Evolutionary conservation across 805 yeast genomes (phyloP).

Genomic region (Ogataea glucozyma): DNA sequence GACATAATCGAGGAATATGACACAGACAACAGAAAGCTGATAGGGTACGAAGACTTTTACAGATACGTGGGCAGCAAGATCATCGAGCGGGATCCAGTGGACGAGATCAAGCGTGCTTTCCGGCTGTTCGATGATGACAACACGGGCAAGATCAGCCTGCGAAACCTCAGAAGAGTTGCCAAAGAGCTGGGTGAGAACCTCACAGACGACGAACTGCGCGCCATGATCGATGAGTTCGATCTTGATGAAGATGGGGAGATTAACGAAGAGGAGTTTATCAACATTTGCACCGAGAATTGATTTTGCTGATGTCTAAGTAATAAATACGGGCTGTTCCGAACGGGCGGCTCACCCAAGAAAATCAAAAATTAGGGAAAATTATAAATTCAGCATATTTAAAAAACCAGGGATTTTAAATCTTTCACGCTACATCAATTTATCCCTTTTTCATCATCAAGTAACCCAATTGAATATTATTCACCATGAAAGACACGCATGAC

Average conservation of each 20-base stretch:
- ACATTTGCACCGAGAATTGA: conserved; percentile 79
- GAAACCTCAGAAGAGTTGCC: conserved; percentile 85
- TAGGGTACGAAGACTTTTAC: conserved; percentile 80
- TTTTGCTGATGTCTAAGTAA: too few relatives aligned
- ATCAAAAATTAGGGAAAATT: not conserved
- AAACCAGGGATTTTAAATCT: not conserved
- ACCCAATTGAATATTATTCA: not conserved
- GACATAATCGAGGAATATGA: conserved; percentile 80
- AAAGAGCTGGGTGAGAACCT: conserved; percentile 90
- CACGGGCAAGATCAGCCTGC: conserved; percentile 81
- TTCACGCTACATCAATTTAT: not conserved
- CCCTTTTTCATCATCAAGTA: not conserved
- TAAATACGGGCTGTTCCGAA: conserved; percentile 2
- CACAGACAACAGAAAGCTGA: conserved; percentile 67
- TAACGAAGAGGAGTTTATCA: conserved; percentile 86
- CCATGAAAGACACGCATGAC: conserved; percentile 1
- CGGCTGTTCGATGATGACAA: conserved; percentile 82
- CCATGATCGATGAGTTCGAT: conserved; percentile 98
- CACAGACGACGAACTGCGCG: conserved; percentile 88
- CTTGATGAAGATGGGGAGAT: conserved; percentile 95
- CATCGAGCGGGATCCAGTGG: conserved; percentile 87
- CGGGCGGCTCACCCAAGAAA: conserved; percentile 5
- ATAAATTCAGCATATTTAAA: not conserved
- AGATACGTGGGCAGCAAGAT: conserved; percentile 79
- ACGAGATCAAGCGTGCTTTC: conserved; percentile 89